Evolutionary conservation across 208 protist species (phyloP).

Genomic region (Leishmania guyanensis): DNA sequence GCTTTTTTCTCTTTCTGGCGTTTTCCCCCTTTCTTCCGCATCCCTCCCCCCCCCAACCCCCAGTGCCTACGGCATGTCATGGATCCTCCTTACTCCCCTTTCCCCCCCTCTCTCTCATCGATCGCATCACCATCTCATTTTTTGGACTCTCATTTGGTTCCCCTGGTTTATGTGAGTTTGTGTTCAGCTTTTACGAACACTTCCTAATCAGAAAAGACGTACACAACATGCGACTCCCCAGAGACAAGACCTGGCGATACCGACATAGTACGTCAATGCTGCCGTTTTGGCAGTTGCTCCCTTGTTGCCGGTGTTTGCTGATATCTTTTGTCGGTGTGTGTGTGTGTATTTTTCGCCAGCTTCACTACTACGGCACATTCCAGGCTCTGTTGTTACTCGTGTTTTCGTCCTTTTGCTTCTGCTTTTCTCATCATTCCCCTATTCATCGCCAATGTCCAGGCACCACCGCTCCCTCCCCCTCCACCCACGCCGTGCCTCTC

Average conservation of each 20-base stretch:
- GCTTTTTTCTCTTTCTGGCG: not conserved
- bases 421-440: no score
- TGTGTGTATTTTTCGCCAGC: not conserved
- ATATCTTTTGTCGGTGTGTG: not conserved
- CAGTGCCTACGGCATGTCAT: not conserved
- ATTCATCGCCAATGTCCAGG: no score
- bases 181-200: not conserved
- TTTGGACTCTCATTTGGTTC: not conserved
- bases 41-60: not conserved
- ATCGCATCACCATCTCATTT: not conserved
- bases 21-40: slow-evolving; percentile 6
- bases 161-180: not conserved
- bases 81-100: not conserved
- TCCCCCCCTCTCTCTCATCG: not conserved
- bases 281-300: not conserved
- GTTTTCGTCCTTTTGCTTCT: no score
- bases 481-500: no score
- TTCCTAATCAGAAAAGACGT: not conserved
- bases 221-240: not conserved
- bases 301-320: slow-evolving; percentile 1
- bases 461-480: no score
- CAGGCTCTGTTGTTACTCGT: no score
- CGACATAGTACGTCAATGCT: not conserved
- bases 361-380: no score
- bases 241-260: not conserved